Conservation (phyloP, 805 yeast genomes). For the Saturnispora halmiae region DNA sequence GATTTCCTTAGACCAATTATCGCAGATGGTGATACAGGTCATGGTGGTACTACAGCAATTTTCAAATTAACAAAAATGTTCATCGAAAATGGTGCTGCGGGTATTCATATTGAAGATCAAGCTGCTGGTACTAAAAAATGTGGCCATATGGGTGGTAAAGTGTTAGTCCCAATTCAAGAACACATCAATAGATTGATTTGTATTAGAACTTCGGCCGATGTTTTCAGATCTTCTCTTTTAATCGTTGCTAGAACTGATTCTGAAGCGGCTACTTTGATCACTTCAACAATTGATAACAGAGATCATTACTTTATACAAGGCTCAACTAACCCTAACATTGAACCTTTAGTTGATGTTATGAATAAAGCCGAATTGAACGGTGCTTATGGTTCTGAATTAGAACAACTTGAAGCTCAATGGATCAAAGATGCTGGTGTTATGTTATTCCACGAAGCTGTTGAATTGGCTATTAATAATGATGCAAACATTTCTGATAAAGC, state of each 20-base stretch:
- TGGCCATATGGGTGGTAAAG: constrained; percentile 99
- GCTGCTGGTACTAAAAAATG: constrained; percentile 98
- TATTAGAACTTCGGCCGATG: constrained; percentile 91
- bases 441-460: constrained; percentile 85
- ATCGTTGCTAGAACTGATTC: constrained; percentile 95
- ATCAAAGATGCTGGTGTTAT: constrained; percentile 70
- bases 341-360: constrained; percentile 69
- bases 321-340: constrained; percentile 74
- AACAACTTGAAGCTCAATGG: constrained; percentile 76
- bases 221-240: constrained; percentile 76
- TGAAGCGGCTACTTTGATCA: constrained; percentile 92
- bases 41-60: constrained; percentile 96
- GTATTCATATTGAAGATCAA: constrained; percentile 97
- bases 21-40: constrained; percentile 98
- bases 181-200: constrained; percentile 92
- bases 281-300: constrained; percentile 88
- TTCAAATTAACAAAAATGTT: constrained; percentile 92
- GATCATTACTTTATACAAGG: constrained; percentile 92
- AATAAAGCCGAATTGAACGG: constrained; percentile 74
- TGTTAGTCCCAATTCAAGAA: constrained; percentile 94
- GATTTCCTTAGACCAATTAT: constrained; percentile 92
- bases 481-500: constrained; percentile 46
- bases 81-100: constrained; percentile 97
- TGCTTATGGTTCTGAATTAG: constrained; percentile 59
- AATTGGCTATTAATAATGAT: constrained; percentile 65